Conservation (phyloP, 2,329 filamentous ascomycete species). For the Hymenoscyphus fraxineus region DNA sequence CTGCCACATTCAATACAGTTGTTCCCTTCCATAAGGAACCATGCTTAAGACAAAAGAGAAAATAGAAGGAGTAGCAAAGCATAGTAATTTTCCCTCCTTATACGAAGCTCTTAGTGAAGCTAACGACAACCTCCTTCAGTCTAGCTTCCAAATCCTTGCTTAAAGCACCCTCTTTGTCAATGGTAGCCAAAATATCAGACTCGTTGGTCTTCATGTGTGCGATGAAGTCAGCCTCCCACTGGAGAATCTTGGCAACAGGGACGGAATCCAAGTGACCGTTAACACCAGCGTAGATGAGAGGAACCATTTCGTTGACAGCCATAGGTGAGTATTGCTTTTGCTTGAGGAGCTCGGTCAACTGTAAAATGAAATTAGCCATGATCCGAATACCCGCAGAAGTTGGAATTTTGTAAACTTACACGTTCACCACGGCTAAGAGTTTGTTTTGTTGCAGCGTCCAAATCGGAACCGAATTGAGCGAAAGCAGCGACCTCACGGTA, state of each 20-base stretch:
- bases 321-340: conserved; percentile 99
- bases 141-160: conserved; percentile 89
- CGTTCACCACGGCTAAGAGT: conserved; percentile 97
- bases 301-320: conserved; percentile 99
- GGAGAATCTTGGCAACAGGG: conserved; percentile 84
- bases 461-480: conserved; percentile 99
- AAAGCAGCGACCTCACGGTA: conserved; percentile 99
- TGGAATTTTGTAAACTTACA: conserved; percentile 51
- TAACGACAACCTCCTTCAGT: conserved; percentile 70
- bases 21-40: conserved; percentile 14
- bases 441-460: conserved; percentile 98
- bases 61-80: conserved; percentile 26
- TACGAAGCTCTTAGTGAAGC: conserved; percentile 92
- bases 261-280: conserved; percentile 90
- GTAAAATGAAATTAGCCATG: conserved; percentile 29
- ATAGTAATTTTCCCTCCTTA: conserved; percentile 26
- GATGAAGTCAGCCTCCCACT: conserved; percentile 94
- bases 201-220: conserved; percentile 89
- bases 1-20: conserved; percentile 26
- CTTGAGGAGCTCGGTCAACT: conserved; percentile 95
- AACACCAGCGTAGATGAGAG: conserved; percentile 98
- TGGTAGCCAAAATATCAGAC: conserved; percentile 74
- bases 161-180: conserved; percentile 92
- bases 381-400: conserved; percentile 22
- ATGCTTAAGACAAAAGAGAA: conserved; percentile 32